These are phyloP conservation scores for Phragmites australis DNA, from an alignment of 176 grass and related monocot genomes.

Conservation along the genomic window DNA sequence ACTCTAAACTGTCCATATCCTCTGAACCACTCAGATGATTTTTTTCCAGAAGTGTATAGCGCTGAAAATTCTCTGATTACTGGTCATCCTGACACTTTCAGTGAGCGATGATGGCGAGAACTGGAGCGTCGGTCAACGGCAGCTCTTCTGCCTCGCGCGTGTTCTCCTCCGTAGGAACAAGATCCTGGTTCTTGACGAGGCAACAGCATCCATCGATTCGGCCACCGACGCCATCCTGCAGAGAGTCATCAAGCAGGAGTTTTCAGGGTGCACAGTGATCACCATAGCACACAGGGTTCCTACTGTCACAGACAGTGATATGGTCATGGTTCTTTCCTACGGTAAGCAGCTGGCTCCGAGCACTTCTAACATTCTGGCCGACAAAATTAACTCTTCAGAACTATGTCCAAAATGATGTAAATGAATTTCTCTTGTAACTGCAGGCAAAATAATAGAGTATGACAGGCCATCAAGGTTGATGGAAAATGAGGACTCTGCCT, in stretches of 20 bases:
- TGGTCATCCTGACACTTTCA: conserved; percentile 30
- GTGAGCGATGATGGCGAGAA: conserved; percentile 83
- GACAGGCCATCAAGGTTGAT: conserved; percentile 67
- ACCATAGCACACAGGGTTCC: conserved; percentile 85
- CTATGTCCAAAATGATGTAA: background rate
- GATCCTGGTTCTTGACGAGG: conserved; percentile 82
- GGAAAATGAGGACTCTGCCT: conserved; percentile 66
- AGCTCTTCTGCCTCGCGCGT: conserved; percentile 78
- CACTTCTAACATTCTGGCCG: background rate
- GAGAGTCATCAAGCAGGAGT: conserved; percentile 69
- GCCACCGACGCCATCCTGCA: conserved; percentile 71
- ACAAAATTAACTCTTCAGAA: background rate
- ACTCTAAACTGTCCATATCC: background rate
- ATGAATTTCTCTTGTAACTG: conserved; percentile 3
- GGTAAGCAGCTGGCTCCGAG: conserved; percentile 45
- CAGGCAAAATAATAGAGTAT: conserved; percentile 82
- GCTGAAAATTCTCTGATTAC: background rate
- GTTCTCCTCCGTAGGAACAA: conserved; percentile 70
- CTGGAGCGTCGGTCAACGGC: conserved; percentile 75
- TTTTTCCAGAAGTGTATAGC: background rate
- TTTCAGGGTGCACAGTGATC: conserved; percentile 71
- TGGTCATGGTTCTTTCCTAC: conserved; percentile 83
- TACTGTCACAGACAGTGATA: conserved; percentile 80
- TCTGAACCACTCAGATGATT: background rate
- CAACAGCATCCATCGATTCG: conserved; percentile 82